Evolutionary conservation across 176 grass and related monocot genomes (phyloP).

Genomic region (Musa troglodytarum): DNA sequence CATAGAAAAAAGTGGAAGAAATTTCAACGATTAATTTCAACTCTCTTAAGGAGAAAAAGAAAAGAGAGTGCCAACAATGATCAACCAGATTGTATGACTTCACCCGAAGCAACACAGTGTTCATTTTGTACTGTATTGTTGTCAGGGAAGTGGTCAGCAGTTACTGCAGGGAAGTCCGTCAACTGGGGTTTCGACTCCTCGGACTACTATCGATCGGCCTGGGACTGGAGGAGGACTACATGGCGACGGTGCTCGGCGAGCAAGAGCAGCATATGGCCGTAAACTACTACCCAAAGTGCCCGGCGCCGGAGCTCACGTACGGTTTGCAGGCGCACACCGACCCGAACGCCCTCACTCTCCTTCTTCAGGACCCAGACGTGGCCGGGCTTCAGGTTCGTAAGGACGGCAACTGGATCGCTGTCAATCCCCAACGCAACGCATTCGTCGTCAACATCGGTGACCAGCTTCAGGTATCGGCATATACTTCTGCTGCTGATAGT

Average conservation of each 20-base stretch:
- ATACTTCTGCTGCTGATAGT: background rate
- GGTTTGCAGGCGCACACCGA: conserved; percentile 80
- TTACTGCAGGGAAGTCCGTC: conserved; percentile 53
- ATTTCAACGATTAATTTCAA: too few species aligned
- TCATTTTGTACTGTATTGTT: too few species aligned
- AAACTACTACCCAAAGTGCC: conserved; percentile 89
- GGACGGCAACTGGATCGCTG: conserved; percentile 48
- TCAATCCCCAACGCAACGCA: conserved; percentile 46
- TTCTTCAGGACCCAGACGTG: conserved; percentile 71
- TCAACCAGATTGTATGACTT: too few species aligned
- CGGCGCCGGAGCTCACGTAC: conserved; percentile 82
- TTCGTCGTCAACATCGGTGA: conserved; percentile 88
- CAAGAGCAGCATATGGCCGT: conserved; percentile 88
- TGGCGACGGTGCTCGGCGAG: conserved; percentile 63
- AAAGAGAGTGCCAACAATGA: too few species aligned
- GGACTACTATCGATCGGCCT: conserved; percentile 73
- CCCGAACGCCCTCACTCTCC: conserved; percentile 72
- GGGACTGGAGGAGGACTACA: conserved; percentile 49
- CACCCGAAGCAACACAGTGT: too few species aligned
- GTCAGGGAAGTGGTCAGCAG: conserved; percentile 49
- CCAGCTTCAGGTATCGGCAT: conserved; percentile 41
- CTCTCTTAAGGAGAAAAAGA: too few species aligned
- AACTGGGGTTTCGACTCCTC: conserved; percentile 46
- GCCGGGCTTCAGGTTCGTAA: conserved; percentile 63
- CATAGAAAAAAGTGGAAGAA: too few species aligned